Conservation (phyloP, 352 stramenopile species). For the Phytophthora boehmeriae region DNA sequence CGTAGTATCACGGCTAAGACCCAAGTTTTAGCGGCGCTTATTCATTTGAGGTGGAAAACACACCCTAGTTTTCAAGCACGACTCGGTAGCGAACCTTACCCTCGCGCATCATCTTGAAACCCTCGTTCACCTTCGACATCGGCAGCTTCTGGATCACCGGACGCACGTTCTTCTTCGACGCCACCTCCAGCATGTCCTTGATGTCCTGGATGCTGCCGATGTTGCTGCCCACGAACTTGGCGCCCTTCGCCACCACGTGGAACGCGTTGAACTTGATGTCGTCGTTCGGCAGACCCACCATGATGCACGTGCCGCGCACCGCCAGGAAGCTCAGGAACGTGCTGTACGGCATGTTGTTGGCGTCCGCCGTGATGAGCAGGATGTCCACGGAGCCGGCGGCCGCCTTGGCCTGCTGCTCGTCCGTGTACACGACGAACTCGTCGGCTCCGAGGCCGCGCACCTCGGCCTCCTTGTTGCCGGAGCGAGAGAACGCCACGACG, state of each 20-base stretch:
- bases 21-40: not conserved
- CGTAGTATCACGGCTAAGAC: too few species aligned
- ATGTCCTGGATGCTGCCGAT: slow-evolving; percentile 57
- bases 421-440: slow-evolving; percentile 38
- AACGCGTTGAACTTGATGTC: slow-evolving; percentile 51
- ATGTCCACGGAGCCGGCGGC: slow-evolving; percentile 51
- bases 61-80: slow-evolving; percentile 51
- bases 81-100: slow-evolving; percentile 9
- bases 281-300: slow-evolving; percentile 65
- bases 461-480: slow-evolving; percentile 54
- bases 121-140: slow-evolving; percentile 50
- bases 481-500: slow-evolving; percentile 61
- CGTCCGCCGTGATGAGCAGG: slow-evolving; percentile 72
- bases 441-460: slow-evolving; percentile 56
- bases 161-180: slow-evolving; percentile 51
- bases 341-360: slow-evolving; percentile 48
- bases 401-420: slow-evolving; percentile 27
- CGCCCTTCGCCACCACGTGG: slow-evolving; percentile 46
- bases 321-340: slow-evolving; percentile 53
- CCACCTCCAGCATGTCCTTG: too few species aligned
- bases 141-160: slow-evolving; percentile 56
- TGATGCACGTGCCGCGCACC: slow-evolving; percentile 27
- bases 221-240: slow-evolving; percentile 53
- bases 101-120: not conserved
- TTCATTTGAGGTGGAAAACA: slow-evolving; percentile 3